phyloP scores from a whole-genome alignment of 164 flowering plant genomes.

The Brasenia schreberi region DNA sequence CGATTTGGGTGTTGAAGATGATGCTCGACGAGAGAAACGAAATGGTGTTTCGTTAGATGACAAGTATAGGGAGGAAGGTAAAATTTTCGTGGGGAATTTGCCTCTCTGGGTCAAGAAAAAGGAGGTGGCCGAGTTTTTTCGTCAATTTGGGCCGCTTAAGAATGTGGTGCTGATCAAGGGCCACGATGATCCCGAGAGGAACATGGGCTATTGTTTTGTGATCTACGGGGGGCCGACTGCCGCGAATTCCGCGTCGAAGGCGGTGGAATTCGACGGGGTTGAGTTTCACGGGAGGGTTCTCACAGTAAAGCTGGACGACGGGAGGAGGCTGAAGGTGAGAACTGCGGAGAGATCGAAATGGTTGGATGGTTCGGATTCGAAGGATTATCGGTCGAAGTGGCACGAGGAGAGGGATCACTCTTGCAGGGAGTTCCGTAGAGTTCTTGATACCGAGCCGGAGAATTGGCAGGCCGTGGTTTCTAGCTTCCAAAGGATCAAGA shows the following conservation, averaged over 20 bases:
- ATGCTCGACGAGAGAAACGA: background rate
- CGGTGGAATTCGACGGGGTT: slow-evolving; percentile 89
- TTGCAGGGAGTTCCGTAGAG: slow-evolving; percentile 37
- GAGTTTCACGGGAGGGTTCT: slow-evolving; percentile 85
- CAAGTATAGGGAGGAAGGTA: slow-evolving; percentile 57
- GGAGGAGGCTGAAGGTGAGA: slow-evolving; percentile 51
- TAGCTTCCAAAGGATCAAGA: slow-evolving; percentile 69
- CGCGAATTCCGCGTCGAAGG: slow-evolving; percentile 51
- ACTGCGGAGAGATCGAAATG: slow-evolving; percentile 47
- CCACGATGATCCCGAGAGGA: slow-evolving; percentile 50
- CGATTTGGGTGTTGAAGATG: background rate
- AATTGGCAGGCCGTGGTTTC: slow-evolving; percentile 86
- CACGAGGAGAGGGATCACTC: slow-evolving; percentile 61
- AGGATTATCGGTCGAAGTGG: slow-evolving; percentile 57
- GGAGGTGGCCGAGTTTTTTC: slow-evolving; percentile 60
- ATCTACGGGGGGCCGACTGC: slow-evolving; percentile 58
- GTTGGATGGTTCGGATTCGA: slow-evolving; percentile 36
- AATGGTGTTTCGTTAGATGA: background rate
- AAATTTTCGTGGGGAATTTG: slow-evolving; percentile 80
- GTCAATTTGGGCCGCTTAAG: slow-evolving; percentile 84
- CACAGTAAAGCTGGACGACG: slow-evolving; percentile 90
- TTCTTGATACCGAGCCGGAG: slow-evolving; percentile 68
- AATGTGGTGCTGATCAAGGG: slow-evolving; percentile 73
- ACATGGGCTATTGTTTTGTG: slow-evolving; percentile 76
- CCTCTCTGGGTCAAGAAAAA: slow-evolving; percentile 79